Conservation (phyloP, 768 basidiomycete genomes). For the Candolleomyces efflorescens region DNA sequence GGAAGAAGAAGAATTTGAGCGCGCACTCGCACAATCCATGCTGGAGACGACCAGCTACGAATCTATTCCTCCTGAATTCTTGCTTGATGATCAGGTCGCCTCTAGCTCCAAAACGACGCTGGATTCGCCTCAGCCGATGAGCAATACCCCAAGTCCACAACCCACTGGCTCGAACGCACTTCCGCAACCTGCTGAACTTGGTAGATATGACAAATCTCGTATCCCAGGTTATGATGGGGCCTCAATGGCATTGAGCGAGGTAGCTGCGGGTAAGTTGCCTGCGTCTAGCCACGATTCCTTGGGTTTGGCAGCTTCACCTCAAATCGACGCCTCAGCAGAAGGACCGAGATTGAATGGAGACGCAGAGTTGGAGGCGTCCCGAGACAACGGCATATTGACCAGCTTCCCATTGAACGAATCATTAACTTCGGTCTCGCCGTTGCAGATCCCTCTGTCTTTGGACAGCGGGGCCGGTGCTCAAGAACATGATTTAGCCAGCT, state of each 20-base stretch:
- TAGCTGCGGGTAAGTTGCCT: too few relatives aligned
- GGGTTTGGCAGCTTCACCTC: too few relatives aligned
- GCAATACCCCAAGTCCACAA: neutral
- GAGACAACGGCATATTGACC: neutral
- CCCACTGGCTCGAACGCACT: neutral
- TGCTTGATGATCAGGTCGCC: neutral
- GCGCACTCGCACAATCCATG: conserved; percentile 48
- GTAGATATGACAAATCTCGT: conserved; percentile 16
- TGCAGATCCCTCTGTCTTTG: neutral
- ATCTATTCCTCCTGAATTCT: conserved; percentile 10
- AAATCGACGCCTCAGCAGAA: too few relatives aligned
- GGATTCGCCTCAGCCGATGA: neutral
- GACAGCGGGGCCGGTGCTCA: neutral
- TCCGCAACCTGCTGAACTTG: conserved; percentile 9
- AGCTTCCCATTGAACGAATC: neutral
- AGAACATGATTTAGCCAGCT: neutral
- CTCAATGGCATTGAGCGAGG: too few relatives aligned
- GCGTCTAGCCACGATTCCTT: too few relatives aligned
- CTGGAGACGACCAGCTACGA: conserved; percentile 15
- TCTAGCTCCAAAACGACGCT: conserved; percentile 5
- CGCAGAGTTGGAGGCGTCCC: neutral
- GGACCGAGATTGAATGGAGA: too few relatives aligned
- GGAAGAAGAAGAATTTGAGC: conserved; percentile 66
- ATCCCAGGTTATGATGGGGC: conserved; percentile 5
- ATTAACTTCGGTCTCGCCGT: neutral